Conservation (phyloP, 1,139 yeast genomes). For the Zygosaccharomyces pseudobailii region DNA sequence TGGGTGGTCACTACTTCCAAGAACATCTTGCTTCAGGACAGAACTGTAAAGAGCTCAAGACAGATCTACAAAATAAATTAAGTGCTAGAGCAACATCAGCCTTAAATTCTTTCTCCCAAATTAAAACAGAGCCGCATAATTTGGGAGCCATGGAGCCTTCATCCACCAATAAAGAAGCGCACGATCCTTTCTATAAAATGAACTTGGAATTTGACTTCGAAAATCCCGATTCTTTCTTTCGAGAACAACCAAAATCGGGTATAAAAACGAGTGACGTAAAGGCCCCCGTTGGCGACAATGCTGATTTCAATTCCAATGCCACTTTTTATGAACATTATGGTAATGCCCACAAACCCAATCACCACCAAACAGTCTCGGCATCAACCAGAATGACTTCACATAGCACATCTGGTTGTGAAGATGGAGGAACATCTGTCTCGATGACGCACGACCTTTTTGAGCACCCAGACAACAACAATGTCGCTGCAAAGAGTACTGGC, state of each 20-base stretch:
- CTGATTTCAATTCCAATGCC: neutral
- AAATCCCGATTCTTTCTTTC: constrained; percentile 17
- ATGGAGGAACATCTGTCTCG: neutral
- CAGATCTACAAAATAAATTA: constrained; percentile 5
- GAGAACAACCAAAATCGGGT: constrained; percentile 8
- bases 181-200: constrained; percentile 7
- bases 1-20: constrained; percentile 9
- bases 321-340: neutral
- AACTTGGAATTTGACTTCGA: constrained; percentile 28
- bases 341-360: neutral
- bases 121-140: neutral
- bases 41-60: constrained; percentile 9
- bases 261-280: neutral
- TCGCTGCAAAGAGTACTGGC: neutral
- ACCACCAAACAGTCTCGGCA: neutral
- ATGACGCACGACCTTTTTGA: constrained; percentile 1
- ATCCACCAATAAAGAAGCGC: neutral
- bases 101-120: neutral
- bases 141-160: neutral
- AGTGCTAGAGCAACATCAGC: neutral
- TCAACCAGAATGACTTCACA: neutral
- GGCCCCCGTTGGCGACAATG: neutral
- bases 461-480: neutral
- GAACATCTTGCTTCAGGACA: constrained; percentile 14
- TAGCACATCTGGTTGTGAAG: neutral